Conservation (phyloP, 2,329 filamentous ascomycete species). For the Epicoccum sorghinum region DNA sequence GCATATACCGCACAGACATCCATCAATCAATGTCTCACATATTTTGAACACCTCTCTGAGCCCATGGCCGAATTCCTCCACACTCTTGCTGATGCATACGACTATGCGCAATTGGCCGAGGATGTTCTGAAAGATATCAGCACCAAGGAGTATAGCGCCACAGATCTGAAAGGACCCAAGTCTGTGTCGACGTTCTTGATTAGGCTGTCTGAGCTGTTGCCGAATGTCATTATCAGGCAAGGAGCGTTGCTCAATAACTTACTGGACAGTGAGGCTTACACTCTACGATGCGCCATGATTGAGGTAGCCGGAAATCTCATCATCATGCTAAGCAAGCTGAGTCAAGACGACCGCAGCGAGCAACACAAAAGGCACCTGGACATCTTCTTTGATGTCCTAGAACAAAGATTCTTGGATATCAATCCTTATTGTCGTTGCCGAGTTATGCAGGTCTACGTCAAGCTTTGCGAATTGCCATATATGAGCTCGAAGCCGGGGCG, state of each 20-base stretch:
- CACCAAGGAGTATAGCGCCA: constrained; percentile 97
- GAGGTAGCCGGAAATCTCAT: constrained; percentile 98
- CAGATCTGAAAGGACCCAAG: constrained; percentile 93
- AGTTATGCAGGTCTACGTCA: constrained; percentile 90
- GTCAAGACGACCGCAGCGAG: constrained; percentile 77
- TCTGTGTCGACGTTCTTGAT: constrained; percentile 94
- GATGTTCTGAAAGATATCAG: constrained; percentile 93
- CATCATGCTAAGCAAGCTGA: constrained; percentile 84
- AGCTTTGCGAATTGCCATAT: constrained; percentile 83
- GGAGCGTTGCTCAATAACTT: constrained; percentile 95
- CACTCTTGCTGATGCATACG: constrained; percentile 95
- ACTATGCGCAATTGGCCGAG: constrained; percentile 92
- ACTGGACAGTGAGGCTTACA: constrained; percentile 94
- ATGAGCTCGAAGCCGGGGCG: constrained; percentile 65
- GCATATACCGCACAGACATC: constrained; percentile 96
- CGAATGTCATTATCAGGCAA: constrained; percentile 92
- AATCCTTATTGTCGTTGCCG: constrained; percentile 95
- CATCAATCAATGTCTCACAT: constrained; percentile 95
- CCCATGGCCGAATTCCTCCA: constrained; percentile 99
- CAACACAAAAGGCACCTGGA: constrained; percentile 95
- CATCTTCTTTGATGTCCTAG: constrained; percentile 94
- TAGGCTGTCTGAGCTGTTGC: constrained; percentile 89
- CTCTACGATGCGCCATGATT: constrained; percentile 88
- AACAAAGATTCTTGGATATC: constrained; percentile 93
- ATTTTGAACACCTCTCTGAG: constrained; percentile 98